A percentile compares a stretch with the other conserved stretches of the same genome.
phyloP scores from a whole-genome alignment of 2,329 filamentous ascomycete genomes.

The Bipolaris zeicola region DNA sequence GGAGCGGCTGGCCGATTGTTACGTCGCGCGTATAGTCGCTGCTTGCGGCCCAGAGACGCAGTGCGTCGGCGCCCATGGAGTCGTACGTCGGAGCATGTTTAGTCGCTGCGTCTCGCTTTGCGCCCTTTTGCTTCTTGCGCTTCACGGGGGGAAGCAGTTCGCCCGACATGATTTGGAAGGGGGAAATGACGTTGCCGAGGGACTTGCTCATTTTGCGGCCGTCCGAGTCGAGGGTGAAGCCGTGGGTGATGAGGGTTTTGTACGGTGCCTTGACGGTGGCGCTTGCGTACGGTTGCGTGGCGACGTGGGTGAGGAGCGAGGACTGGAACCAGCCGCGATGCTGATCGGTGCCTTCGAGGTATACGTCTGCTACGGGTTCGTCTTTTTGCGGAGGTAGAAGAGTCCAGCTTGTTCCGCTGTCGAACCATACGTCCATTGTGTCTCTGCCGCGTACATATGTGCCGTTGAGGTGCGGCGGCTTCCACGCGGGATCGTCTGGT shows the following conservation, averaged over 20 bases:
- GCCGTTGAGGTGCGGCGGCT: slow-evolving; percentile 66
- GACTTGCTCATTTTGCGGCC: slow-evolving; percentile 99
- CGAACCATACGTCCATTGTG: slow-evolving; percentile 99
- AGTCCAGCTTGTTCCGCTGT: slow-evolving; percentile 94
- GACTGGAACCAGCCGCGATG: slow-evolving; percentile 99
- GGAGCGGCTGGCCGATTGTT: slow-evolving; percentile 75
- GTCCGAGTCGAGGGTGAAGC: slow-evolving; percentile 85
- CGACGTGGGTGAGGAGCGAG: slow-evolving; percentile 84
- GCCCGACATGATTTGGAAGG: slow-evolving; percentile 83
- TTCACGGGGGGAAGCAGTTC: slow-evolving; percentile 74
- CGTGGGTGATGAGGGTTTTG: slow-evolving; percentile 89
- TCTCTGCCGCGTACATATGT: slow-evolving; percentile 78
- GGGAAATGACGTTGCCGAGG: slow-evolving; percentile 83
- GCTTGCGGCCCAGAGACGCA: slow-evolving; percentile 89
- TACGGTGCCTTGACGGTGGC: slow-evolving; percentile 68
- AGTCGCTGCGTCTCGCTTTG: slow-evolving; percentile 32
- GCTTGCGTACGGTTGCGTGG: slow-evolving; percentile 55
- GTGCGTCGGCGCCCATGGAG: slow-evolving; percentile 80
- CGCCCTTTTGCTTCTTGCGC: slow-evolving; percentile 60
- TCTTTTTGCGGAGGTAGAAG: slow-evolving; percentile 40
- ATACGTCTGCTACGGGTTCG: slow-evolving; percentile 73
- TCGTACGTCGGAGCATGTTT: slow-evolving; percentile 60
- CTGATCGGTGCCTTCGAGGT: slow-evolving; percentile 93
- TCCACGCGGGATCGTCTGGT: slow-evolving; percentile 76
- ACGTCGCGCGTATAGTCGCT: slow-evolving; percentile 92